phyloP scores from a whole-genome alignment of 208 protist species.

The Wallacemonas sp. region DNA sequence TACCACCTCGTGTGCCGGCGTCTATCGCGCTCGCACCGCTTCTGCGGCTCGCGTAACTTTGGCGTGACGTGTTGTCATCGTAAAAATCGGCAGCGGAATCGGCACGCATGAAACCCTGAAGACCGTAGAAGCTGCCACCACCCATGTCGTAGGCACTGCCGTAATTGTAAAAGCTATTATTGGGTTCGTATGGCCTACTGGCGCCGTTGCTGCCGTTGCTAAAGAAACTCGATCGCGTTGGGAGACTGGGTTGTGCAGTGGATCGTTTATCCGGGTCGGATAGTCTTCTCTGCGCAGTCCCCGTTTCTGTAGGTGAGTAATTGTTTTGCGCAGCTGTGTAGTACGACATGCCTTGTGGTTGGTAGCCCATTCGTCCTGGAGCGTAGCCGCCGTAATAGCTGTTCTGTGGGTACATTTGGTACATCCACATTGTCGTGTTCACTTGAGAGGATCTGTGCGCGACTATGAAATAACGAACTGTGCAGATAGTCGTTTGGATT shows the following conservation, averaged over 20 bases:
- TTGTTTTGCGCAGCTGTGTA: neutral
- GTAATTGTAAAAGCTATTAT: neutral
- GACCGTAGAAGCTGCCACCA: neutral
- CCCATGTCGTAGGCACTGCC: neutral
- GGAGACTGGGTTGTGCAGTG: neutral
- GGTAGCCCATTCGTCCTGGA: neutral
- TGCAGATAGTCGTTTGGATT: no score
- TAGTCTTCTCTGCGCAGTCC: neutral
- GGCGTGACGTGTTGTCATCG: slow-evolving; percentile 12
- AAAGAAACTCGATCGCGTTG: slow-evolving; percentile 1
- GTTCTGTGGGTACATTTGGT: neutral
- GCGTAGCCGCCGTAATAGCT: neutral
- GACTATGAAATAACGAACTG: slow-evolving; percentile 6
- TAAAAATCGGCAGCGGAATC: neutral
- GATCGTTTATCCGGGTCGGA: slow-evolving; percentile 3
- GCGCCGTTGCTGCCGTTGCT: neutral
- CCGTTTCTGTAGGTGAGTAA: neutral
- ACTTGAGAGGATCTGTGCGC: no score
- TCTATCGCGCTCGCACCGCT: neutral
- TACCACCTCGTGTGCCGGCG: neutral
- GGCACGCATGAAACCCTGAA: neutral
- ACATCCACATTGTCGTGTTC: slow-evolving; percentile 16
- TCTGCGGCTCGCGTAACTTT: neutral
- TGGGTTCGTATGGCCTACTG: neutral
- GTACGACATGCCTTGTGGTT: neutral